These are phyloP conservation scores for Scheffersomyces insectosa DNA, from an alignment of 1,139 yeast species.

Conservation along the genomic window DNA sequence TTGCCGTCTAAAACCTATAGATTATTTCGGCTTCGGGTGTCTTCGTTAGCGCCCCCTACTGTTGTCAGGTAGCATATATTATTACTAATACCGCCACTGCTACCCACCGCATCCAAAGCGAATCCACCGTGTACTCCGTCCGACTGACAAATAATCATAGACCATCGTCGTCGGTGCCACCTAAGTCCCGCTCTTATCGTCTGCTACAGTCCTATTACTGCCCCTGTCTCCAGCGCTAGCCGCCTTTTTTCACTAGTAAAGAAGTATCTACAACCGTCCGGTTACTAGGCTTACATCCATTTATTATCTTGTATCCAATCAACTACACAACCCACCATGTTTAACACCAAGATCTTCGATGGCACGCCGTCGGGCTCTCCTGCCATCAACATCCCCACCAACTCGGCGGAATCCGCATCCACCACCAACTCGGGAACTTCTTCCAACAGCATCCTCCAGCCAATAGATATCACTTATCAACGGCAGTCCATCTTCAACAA, in stretches of 20 bases:
- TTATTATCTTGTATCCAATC: background rate
- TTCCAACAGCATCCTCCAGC: conserved; percentile 31
- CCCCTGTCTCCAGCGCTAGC: too few relatives aligned
- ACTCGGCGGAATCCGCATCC: background rate
- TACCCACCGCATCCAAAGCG: too few relatives aligned
- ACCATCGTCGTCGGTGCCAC: too few relatives aligned
- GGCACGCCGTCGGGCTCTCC: conserved; percentile 15
- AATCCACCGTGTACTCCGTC: too few relatives aligned
- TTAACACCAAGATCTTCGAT: conserved; percentile 19
- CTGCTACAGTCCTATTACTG: too few relatives aligned
- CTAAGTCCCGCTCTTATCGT: too few relatives aligned
- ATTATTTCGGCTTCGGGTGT: too few relatives aligned
- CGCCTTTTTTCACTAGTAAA: background rate
- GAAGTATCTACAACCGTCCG: background rate
- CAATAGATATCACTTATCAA: conserved; percentile 50
- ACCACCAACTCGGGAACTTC: background rate
- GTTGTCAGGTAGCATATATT: too few relatives aligned
- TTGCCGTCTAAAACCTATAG: too few relatives aligned
- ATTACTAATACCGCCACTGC: too few relatives aligned
- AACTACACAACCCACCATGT: conserved; percentile 9
- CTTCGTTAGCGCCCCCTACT: too few relatives aligned
- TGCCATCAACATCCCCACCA: conserved; percentile 18
- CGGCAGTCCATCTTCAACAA: conserved; percentile 38
- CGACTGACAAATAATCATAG: too few relatives aligned
- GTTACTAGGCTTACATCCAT: background rate